phyloP scores from a whole-genome alignment of 345 rosid species.

The Pistacia vera region DNA sequence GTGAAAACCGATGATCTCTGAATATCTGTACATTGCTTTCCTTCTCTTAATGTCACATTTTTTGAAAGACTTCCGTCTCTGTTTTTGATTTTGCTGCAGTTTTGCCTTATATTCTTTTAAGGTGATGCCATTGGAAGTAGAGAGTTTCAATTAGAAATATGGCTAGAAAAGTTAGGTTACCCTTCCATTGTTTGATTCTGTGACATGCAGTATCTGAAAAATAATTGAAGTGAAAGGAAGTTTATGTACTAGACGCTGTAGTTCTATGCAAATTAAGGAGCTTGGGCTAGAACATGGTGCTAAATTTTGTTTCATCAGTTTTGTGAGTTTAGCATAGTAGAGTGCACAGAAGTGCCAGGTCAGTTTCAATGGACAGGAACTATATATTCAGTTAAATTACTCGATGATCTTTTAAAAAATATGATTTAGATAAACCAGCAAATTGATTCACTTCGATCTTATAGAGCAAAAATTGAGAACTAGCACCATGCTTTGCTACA shows the following conservation, averaged over 20 bases:
- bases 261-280: background rate
- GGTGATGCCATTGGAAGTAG: background rate
- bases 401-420: background rate
- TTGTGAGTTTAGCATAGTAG: background rate
- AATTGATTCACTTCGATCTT: conserved; percentile 2
- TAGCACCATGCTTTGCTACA: background rate
- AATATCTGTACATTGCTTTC: background rate
- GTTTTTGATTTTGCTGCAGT: background rate
- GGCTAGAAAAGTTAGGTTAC: background rate
- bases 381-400: background rate
- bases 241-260: background rate
- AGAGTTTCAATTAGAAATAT: background rate
- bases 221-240: background rate
- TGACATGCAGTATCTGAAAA: background rate
- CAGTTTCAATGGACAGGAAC: background rate
- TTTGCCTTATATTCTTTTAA: background rate
- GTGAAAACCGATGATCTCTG: background rate
- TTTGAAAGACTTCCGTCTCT: background rate
- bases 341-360: background rate
- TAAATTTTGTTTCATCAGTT: background rate
- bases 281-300: background rate
- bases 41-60: background rate
- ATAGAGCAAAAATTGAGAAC: background rate
- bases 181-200: background rate
- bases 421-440: background rate